These are phyloP conservation scores for Phaeosphaeriaceae sp. DNA, from an alignment of 2,329 filamentous ascomycete genomes.

Conservation along the genomic window DNA sequence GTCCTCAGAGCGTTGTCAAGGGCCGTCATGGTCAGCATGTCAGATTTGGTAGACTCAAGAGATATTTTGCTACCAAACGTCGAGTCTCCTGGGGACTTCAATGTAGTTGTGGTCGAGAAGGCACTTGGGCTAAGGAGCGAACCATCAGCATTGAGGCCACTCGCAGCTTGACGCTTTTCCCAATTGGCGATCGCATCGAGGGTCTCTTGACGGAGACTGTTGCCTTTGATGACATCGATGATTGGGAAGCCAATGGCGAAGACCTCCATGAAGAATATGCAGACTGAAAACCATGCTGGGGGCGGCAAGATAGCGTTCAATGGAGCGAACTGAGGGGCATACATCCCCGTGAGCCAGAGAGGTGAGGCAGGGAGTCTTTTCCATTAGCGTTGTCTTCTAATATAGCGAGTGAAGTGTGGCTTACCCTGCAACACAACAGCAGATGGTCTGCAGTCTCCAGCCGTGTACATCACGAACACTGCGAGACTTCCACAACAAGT, in stretches of 20 bases:
- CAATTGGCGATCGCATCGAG: constrained; percentile 42
- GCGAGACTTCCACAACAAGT: constrained; percentile 44
- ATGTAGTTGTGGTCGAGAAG: constrained; percentile 28
- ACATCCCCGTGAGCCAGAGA: constrained; percentile 44
- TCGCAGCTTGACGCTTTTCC: constrained; percentile 37
- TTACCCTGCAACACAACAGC: constrained; percentile 44
- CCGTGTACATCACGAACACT: constrained; percentile 42
- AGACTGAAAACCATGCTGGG: constrained; percentile 41
- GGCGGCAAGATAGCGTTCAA: constrained; percentile 36
- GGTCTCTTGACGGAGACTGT: constrained; percentile 40
- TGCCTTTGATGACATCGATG: constrained; percentile 34
- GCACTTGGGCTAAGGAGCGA: constrained; percentile 22
- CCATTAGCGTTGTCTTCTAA: constrained; percentile 8
- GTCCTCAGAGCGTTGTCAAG: constrained; percentile 41
- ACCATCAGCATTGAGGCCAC: constrained; percentile 11
- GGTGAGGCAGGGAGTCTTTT: constrained; percentile 41
- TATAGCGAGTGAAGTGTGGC: background rate
- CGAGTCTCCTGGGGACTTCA: constrained; percentile 16
- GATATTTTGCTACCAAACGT: constrained; percentile 23
- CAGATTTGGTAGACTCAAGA: constrained; percentile 37
- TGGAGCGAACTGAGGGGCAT: constrained; percentile 35
- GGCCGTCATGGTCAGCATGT: constrained; percentile 45
- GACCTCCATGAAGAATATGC: constrained; percentile 42
- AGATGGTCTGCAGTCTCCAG: constrained; percentile 44
- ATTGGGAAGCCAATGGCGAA: constrained; percentile 42